phyloP scores from a whole-genome alignment of 2,329 filamentous ascomycete genomes.

The Epichloe brachyelytri region DNA sequence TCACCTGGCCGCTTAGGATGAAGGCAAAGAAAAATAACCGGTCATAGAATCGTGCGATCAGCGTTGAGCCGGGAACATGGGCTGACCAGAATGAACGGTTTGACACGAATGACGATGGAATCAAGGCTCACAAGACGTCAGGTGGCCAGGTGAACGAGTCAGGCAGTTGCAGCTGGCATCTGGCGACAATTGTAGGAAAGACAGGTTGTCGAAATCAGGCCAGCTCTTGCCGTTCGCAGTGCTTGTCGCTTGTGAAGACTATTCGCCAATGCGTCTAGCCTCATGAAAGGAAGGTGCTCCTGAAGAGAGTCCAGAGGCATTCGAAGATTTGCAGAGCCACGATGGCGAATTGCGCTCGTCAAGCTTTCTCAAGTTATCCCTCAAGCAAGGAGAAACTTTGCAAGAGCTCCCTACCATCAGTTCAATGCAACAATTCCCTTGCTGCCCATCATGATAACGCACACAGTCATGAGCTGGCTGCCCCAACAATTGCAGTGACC shows the following conservation, averaged over 20 bases:
- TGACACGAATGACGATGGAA: not conserved
- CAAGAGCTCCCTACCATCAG: not conserved
- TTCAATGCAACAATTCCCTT: not conserved
- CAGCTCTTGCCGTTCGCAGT: not conserved
- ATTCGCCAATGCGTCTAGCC: not conserved
- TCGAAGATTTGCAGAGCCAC: not conserved
- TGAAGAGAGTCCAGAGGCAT: not conserved
- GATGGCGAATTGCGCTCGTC: not conserved
- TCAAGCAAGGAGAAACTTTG: not conserved
- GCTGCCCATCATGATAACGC: not conserved
- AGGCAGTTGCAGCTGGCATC: not conserved
- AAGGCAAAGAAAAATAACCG: not conserved
- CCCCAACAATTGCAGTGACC: not conserved
- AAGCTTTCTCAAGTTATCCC: not conserved
- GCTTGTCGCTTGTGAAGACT: not conserved
- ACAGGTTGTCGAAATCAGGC: not conserved
- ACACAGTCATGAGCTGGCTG: not conserved
- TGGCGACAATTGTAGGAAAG: not conserved
- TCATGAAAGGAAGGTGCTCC: not conserved
- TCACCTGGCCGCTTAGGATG: not conserved
- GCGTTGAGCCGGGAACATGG: not conserved
- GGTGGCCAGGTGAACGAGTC: not conserved
- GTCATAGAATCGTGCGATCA: not conserved
- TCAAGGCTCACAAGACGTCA: not conserved
- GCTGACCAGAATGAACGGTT: not conserved